Percentiles rank a stretch among this genome's conserved stretches.
phyloP scores from a whole-genome alignment of 2,329 filamentous ascomycete genomes.

The Ophiocordyceps robertsii region DNA sequence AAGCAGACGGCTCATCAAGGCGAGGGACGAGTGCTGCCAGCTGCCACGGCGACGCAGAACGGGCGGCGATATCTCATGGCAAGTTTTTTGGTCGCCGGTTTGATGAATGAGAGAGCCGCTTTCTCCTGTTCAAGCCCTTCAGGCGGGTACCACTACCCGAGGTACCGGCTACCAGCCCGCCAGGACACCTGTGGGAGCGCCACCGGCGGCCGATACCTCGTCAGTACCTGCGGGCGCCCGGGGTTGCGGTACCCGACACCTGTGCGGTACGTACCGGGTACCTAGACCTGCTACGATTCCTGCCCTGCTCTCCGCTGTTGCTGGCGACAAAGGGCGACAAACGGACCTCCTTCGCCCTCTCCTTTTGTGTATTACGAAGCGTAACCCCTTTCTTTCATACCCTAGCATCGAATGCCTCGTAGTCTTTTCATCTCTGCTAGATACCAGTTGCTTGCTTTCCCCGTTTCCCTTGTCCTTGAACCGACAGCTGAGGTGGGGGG shows the following conservation, averaged over 20 bases:
- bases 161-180: not conserved
- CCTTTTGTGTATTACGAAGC: no score
- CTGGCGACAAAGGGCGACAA: not conserved
- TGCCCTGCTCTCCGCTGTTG: not conserved
- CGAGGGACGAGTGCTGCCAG: slow-evolving; percentile 1
- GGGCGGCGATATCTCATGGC: not conserved
- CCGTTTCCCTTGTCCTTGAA: no score
- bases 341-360: not conserved
- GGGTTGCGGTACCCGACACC: not conserved
- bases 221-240: not conserved
- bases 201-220: not conserved
- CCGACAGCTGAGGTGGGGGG: no score
- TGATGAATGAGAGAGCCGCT: slow-evolving; percentile 1
- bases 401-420: no score
- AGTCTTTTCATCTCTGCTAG: no score
- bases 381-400: not conserved
- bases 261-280: slow-evolving; percentile 1
- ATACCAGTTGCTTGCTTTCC: no score
- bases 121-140: slow-evolving; percentile 12
- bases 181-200: not conserved
- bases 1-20: slow-evolving; percentile 1
- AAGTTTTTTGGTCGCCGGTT: not conserved
- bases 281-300: not conserved
- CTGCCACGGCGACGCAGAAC: slow-evolving; percentile 7
- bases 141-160: not conserved